A percentile compares a stretch with the other conserved stretches of the same genome.
These are phyloP conservation scores for Aspergillus ustus DNA, from an alignment of 2,329 filamentous ascomycete genomes.

Conservation along the genomic window DNA sequence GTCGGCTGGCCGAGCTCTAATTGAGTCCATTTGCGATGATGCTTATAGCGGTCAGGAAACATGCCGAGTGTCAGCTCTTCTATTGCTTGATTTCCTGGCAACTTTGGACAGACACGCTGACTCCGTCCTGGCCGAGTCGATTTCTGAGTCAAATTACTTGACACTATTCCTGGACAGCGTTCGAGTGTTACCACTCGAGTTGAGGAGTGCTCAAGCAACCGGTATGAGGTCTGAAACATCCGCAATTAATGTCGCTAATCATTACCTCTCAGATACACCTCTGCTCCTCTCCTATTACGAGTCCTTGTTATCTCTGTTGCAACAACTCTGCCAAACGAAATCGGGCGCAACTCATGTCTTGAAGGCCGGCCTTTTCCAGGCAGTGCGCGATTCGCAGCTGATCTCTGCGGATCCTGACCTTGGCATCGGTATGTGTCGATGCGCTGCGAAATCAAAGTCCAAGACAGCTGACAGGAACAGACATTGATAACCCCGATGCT, in stretches of 20 bases:
- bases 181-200: conserved; percentile 74
- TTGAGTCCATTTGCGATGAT: conserved; percentile 91
- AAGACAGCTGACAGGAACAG: conserved; percentile 39
- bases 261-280: conserved; percentile 52
- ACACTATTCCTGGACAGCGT: conserved; percentile 88
- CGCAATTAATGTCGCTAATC: conserved; percentile 15
- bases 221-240: conserved; percentile 53
- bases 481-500: conserved; percentile 70
- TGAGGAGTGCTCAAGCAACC: conserved; percentile 61
- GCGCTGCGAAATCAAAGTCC: not conserved
- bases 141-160: conserved; percentile 88
- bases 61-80: conserved; percentile 82
- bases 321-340: conserved; percentile 82
- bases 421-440: conserved; percentile 63
- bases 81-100: conserved; percentile 80
- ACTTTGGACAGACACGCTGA: conserved; percentile 73
- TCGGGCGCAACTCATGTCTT: conserved; percentile 85
- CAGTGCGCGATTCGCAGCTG: conserved; percentile 79
- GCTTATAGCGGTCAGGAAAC: conserved; percentile 81
- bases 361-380: conserved; percentile 83
- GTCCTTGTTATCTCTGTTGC: conserved; percentile 78
- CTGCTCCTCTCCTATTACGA: conserved; percentile 66
- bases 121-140: conserved; percentile 75
- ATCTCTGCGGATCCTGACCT: conserved; percentile 92
- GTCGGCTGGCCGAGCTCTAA: conserved; percentile 76